Base-by-base conservation (phyloP, 164 flowering plant genomes). In the Berberis thunbergii region DNA sequence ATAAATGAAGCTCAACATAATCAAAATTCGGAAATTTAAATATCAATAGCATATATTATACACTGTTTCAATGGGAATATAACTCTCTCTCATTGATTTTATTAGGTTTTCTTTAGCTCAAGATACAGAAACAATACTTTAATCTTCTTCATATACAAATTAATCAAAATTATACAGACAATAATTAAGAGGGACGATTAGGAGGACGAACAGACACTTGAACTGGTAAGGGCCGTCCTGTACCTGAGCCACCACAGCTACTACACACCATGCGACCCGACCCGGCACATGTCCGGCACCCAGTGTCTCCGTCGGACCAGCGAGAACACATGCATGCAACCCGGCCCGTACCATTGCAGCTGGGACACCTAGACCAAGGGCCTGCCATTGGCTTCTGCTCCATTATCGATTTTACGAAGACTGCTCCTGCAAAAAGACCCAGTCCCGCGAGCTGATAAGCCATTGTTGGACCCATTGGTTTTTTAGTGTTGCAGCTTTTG, bases 231-330 rank as follows among this genome's bases (percentile, higher is more conserved):
- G 96, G 98, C 9, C 98, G 86, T 42, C 98, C 98, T 9, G 92
- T 87, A 42, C 98, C 98, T 2, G 87, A 49, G 3, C 98, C 98
- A 3, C 98, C 98, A 57, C 97, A 93, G 74, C 87, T 93, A 69
- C 74, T 79, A 60, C 97, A 93, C 13, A 71, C 79, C 92, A 70
- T 87, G 2, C 94, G 84, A 53, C 97, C 98, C 1, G 98, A 88
- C 11, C 98, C 94, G 45, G 88, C 70, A 59, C 98, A 93, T 1
- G 89, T 78, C 69, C 96, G 77, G 70, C 98, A 93, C 0, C 98
- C 98, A 1, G 72, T 67, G 60, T 93, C 98, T 8, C 96, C 95
- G 67, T 93, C 96, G 4, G 96, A 88, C 98, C 98, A 93, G 3
- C 95, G 84, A 0, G 83, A 67, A 63, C 98, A 94, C 65, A 88